Percentiles rank a stretch among this genome's conserved stretches.
phyloP scores from a whole-genome alignment of 805 yeast species.

The Myxozyma kluyveri region DNA sequence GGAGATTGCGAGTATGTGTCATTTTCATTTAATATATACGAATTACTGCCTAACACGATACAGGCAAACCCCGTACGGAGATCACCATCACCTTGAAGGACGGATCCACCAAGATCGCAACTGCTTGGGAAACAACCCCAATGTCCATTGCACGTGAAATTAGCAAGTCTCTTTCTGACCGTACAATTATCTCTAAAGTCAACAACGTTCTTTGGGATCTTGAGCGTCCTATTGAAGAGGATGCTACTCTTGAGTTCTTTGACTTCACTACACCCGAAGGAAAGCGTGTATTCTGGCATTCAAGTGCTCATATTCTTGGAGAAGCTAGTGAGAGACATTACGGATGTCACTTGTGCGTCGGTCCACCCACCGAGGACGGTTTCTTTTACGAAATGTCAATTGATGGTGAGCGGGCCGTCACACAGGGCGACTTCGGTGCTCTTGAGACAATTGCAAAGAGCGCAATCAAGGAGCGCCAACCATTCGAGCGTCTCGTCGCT shows the following conservation, averaged over 20 bases:
- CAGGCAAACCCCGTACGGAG: conserved; percentile 46
- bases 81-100: conserved; percentile 83
- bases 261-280: conserved; percentile 86
- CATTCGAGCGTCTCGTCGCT: conserved; percentile 88
- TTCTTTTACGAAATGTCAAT: conserved; percentile 95
- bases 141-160: conserved; percentile 77
- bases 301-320: conserved; percentile 96
- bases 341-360: conserved; percentile 89
- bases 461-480: conserved; percentile 92
- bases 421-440: conserved; percentile 77
- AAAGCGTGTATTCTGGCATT: conserved; percentile 95
- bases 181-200: conserved; percentile 87
- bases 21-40: not conserved
- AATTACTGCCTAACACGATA: no score
- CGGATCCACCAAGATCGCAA: conserved; percentile 74
- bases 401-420: conserved; percentile 65
- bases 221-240: conserved; percentile 86
- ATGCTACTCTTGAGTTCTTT: conserved; percentile 65
- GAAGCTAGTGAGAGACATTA: conserved; percentile 96
- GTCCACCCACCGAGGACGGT: conserved; percentile 98
- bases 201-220: conserved; percentile 92
- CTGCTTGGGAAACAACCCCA: conserved; percentile 88
- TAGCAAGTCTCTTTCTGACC: conserved; percentile 83
- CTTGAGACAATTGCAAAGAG: conserved; percentile 84
- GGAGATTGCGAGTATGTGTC: conserved; percentile 57